Conservation (phyloP, 768 basidiomycete genomes). For the Macrolepiota albuminosa region DNA sequence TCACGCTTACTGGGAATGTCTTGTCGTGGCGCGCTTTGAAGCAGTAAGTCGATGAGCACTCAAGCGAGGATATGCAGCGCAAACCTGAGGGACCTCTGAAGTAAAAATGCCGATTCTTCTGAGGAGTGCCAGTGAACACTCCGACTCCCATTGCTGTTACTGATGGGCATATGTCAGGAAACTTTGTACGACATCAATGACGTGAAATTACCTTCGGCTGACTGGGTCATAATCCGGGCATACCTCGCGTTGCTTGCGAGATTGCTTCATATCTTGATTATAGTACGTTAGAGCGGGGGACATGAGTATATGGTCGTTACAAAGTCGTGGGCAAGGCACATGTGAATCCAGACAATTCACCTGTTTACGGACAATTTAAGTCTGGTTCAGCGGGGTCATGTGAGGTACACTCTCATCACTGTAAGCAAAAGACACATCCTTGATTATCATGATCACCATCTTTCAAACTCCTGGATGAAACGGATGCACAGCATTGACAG, state of each 20-base stretch:
- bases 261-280: slow-evolving; percentile 1
- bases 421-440: neutral
- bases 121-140: slow-evolving; percentile 21
- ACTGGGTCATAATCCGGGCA: slow-evolving; percentile 40
- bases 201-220: slow-evolving; percentile 31
- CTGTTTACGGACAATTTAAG: slow-evolving; percentile 5
- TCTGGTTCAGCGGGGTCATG: slow-evolving; percentile 8
- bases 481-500: neutral
- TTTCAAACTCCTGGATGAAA: slow-evolving; percentile 1
- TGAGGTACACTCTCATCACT: neutral
- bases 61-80: slow-evolving; percentile 1
- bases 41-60: neutral
- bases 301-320: slow-evolving; percentile 2
- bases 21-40: slow-evolving; percentile 6
- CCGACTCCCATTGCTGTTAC: slow-evolving; percentile 19
- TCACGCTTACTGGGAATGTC: slow-evolving; percentile 24
- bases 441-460: neutral
- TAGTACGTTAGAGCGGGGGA: slow-evolving; percentile 3
- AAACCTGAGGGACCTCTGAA: slow-evolving; percentile 13
- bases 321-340: slow-evolving; percentile 8
- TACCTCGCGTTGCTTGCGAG: slow-evolving; percentile 21
- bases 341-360: slow-evolving; percentile 1
- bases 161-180: slow-evolving; percentile 2
- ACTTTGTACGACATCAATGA: slow-evolving; percentile 1
- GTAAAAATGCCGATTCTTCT: slow-evolving; percentile 12